A percentile compares a stretch with the other conserved stretches of the same genome.
These are phyloP conservation scores for Aspergillus pseudoglaucus DNA, from an alignment of 2,329 filamentous ascomycete species.

Conservation along the genomic window DNA sequence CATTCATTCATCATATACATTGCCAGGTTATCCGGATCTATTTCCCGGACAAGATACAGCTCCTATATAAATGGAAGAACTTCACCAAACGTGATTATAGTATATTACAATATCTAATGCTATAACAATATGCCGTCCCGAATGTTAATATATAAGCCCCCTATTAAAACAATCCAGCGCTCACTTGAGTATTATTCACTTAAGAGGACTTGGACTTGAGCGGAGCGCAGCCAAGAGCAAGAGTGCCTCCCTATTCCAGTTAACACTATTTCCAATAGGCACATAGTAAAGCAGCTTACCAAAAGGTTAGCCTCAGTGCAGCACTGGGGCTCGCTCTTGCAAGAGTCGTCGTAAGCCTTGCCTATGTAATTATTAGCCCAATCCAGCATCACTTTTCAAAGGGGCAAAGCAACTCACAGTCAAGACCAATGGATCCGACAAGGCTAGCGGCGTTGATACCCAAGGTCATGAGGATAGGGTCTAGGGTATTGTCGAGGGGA, in stretches of 20 bases:
- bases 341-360: constrained; percentile 16
- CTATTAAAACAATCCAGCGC: too few relatives aligned
- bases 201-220: constrained; percentile 3
- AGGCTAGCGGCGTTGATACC: constrained; percentile 18
- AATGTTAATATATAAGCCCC: too few relatives aligned
- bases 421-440: constrained; percentile 23
- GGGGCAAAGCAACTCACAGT: constrained; percentile 14
- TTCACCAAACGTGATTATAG: too few relatives aligned
- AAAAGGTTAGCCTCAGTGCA: constrained; percentile 25
- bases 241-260: constrained; percentile 14
- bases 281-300: constrained; percentile 10
- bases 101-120: too few relatives aligned
- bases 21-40: too few relatives aligned
- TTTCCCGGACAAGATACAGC: too few relatives aligned
- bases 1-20: too few relatives aligned
- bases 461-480: constrained; percentile 18
- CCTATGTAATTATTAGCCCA: constrained; percentile 9
- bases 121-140: too few relatives aligned
- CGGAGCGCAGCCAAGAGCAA: constrained; percentile 20
- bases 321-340: constrained; percentile 19
- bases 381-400: neutral
- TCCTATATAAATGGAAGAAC: too few relatives aligned
- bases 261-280: neutral
- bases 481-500: constrained; percentile 20
- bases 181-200: too few relatives aligned